Base-by-base conservation (phyloP, 1,284 basidiomycete genomes). In the Ceratobasidium sp. region DNA sequence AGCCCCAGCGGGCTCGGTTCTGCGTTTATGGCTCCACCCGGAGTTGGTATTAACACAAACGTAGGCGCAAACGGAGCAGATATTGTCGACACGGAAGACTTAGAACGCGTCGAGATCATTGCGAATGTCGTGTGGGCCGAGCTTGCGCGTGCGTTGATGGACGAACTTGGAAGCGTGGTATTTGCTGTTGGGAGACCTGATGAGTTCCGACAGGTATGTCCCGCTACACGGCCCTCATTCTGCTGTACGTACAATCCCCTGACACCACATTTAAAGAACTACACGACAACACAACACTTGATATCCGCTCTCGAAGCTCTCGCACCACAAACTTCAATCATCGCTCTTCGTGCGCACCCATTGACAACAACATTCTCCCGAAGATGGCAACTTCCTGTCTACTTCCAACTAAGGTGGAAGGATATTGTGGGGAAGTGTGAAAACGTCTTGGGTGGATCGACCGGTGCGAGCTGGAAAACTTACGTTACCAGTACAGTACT, bases 391-490 rank as follows among this genome's bases (percentile, higher is more conserved):
- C 88, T 99, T 6, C 94, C 96, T 0, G 94, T 99, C n/a, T 99
- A 99, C 84, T 99, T 98, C 85, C 97, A 99, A 84, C 88, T 99
- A 81, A 90, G 97, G n/a, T 97, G 97, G 93, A 97, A 98, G 84
- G 97, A 98, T 82, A 94, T 98, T 73, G 91, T 97, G 0, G 86
- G 88, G 0, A 88, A 88, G 63, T 86, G 97, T 18, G 97, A 98
- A 85, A 90, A 92, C 10, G 86, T 86, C 0, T 85, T 97, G 33
- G 83, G 28, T 40, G n/a, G 40, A 12, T 39, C 61, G 49, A 44
- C 46, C 56, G 61, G 77, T 67, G 40, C 3, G 64, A 42, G 51
- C 53, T 28, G 18, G 33, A 63, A 66, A 26, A 18, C 33, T 23
- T 51, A 55, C n/a, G 13, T 33, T 7, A 15, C 33, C 18, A 40